A percentile compares a stretch with the other conserved stretches of the same genome.
Conservation (phyloP, 257 asterid species). For the Solanum piurae region DNA sequence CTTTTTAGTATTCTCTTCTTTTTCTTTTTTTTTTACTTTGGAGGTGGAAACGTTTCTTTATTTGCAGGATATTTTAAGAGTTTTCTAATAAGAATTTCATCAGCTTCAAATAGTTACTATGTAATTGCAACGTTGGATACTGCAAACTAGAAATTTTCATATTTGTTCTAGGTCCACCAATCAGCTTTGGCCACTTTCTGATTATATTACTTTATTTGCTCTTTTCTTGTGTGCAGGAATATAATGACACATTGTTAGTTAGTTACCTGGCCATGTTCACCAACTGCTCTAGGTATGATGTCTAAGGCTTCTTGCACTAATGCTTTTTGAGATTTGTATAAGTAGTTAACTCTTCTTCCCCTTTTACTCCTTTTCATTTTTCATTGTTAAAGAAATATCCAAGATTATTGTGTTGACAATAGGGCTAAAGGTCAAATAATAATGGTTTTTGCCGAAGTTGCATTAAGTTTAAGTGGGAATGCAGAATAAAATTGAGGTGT, state of each 20-base stretch:
- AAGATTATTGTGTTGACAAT: not conserved
- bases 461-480: not conserved
- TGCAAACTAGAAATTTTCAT: not conserved
- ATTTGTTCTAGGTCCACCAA: not conserved
- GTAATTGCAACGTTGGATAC: not conserved
- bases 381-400: not conserved
- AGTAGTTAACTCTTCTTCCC: not conserved
- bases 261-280: conserved; percentile 93
- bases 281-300: conserved; percentile 87
- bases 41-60: not conserved
- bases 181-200: not conserved
- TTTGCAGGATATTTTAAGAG: not conserved
- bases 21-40: not conserved
- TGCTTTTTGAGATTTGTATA: not conserved
- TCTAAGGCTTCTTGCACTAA: not conserved
- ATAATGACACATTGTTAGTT: conserved; percentile 68
- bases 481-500: not conserved
- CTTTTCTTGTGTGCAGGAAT: conserved; percentile 51
- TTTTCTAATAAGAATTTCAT: not conserved
- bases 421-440: not conserved
- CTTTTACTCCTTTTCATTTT: not conserved
- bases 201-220: not conserved
- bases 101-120: not conserved
- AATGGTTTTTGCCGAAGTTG: not conserved
- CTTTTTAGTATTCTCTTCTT: not conserved